Percentiles rank a stretch among this genome's conserved stretches.
Evolutionary conservation across 371 early-diverging fungal species (phyloP).

Genomic region (Lichtheimia ornata): DNA sequence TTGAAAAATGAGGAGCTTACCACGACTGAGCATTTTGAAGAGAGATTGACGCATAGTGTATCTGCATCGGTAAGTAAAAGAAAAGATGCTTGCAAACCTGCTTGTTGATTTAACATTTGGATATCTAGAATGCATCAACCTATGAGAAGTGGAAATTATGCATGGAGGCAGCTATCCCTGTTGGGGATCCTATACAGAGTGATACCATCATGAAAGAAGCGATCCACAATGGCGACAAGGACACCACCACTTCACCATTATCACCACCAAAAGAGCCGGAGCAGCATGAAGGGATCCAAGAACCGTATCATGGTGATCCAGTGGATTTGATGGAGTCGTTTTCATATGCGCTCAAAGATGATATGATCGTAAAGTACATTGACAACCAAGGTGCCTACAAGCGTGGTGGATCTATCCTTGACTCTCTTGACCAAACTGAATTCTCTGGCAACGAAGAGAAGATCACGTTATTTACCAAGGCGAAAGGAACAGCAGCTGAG

Average conservation of each 20-base stretch:
- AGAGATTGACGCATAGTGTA: constrained; percentile 9
- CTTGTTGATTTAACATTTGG: not conserved
- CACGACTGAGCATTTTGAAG: not conserved
- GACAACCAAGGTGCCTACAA: constrained; percentile 13
- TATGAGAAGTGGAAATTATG: constrained; percentile 1
- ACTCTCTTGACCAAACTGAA: constrained; percentile 7
- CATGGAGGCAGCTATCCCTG: not conserved
- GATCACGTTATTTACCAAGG: constrained; percentile 9
- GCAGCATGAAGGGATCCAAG: not conserved
- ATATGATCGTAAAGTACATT: constrained; percentile 13
- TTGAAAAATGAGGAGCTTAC: not conserved
- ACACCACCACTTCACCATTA: not conserved
- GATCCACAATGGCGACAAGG: not conserved
- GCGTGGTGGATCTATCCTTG: constrained; percentile 16
- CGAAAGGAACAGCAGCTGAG: constrained; percentile 11
- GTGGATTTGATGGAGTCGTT: not conserved
- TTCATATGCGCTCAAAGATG: constrained; percentile 3
- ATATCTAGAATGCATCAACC: not conserved
- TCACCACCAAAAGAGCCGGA: not conserved
- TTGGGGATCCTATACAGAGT: too few species aligned
- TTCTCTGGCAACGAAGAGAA: constrained; percentile 7
- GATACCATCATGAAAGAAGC: not conserved
- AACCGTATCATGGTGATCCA: not conserved
- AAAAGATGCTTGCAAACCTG: not conserved
- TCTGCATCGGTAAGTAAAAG: constrained; percentile 10